Evolutionary conservation across 768 basidiomycete genomes (phyloP).

Genomic region (Russula earlei): DNA sequence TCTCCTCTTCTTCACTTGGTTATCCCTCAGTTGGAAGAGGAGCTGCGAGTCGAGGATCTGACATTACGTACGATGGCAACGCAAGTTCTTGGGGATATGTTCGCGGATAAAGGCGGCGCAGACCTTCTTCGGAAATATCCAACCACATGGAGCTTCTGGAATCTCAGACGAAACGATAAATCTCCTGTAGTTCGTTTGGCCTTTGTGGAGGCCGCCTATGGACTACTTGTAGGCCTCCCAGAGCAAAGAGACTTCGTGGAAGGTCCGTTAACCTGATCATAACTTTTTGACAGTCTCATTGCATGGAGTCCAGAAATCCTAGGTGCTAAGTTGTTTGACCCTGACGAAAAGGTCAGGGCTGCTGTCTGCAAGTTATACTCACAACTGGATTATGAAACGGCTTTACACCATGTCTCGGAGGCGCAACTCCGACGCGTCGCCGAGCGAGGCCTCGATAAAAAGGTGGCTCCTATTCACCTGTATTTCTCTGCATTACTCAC

Average conservation of each 20-base stretch:
- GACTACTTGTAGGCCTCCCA: constrained; percentile 52
- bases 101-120: constrained; percentile 58
- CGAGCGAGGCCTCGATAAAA: constrained; percentile 75
- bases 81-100: constrained; percentile 84
- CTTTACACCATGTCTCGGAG: constrained; percentile 68
- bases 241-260: constrained; percentile 66
- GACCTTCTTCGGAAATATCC: constrained; percentile 79
- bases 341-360: constrained; percentile 85
- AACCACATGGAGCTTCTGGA: constrained; percentile 78
- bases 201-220: constrained; percentile 62
- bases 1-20: constrained; percentile 81
- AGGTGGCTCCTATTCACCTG: constrained; percentile 37
- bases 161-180: constrained; percentile 71
- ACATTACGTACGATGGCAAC: constrained; percentile 74
- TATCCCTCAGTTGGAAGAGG: constrained; percentile 87
- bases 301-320: constrained; percentile 40
- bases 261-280: constrained; percentile 36
- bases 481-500: not conserved
- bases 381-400: constrained; percentile 84
- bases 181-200: constrained; percentile 58
- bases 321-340: constrained; percentile 61
- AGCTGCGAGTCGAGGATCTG: constrained; percentile 67
- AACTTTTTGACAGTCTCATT: not conserved
- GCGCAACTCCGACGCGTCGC: constrained; percentile 53
- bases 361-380: constrained; percentile 76